Base-by-base conservation (phyloP, 345 rosid species). In the Moricandia moricandioides region DNA sequence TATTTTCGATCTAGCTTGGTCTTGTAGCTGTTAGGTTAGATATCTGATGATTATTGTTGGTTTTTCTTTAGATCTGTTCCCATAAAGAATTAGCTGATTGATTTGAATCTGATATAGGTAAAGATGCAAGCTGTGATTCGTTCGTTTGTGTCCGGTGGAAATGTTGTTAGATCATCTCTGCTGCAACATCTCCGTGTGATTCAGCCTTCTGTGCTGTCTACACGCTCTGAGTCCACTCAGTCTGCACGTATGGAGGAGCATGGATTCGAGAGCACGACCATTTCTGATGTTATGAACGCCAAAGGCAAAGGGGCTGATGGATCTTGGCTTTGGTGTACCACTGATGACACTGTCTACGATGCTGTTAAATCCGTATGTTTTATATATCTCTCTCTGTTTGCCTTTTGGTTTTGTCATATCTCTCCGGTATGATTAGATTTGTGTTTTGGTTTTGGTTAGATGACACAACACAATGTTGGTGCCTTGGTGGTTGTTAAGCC, bases 251-350 rank as follows among this genome's bases (percentile, higher is more conserved):
- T 95, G 29, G 97, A 95, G 68, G 99, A 95, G 78, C 91, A 89
- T 33, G 97, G 97, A 64, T 95, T 95, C 51, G 99, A 92, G 78
- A 90, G 95, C 86, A 84, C 99, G 1, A 90, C 88, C 0, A 95
- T 95, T 68, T 66, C 92, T 2, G 99, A 95, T 47, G 58, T 95
- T 27, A 69, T 95, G 86, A 89, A 85, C 62, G 86, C 74, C 1
- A 95, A 95, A 83, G 97, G 99, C 54, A 90, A 90, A 82, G 65
- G 65, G 58, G 99, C 97, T 2, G 97, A 95, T 85, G 99, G 99
- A 60, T 95, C 99, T 74, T 91, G 99, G 99, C 96, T 95, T 77
- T 95, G 99, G 99, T 95, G 99, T 88, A 87, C 97, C 3, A 91
- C 91, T 4, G 88, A 91, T 67, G 99, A 95, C 78, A 14, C 86